Base-by-base conservation (phyloP, 2,329 filamentous ascomycete genomes). In the Intubia oerlemansii region DNA sequence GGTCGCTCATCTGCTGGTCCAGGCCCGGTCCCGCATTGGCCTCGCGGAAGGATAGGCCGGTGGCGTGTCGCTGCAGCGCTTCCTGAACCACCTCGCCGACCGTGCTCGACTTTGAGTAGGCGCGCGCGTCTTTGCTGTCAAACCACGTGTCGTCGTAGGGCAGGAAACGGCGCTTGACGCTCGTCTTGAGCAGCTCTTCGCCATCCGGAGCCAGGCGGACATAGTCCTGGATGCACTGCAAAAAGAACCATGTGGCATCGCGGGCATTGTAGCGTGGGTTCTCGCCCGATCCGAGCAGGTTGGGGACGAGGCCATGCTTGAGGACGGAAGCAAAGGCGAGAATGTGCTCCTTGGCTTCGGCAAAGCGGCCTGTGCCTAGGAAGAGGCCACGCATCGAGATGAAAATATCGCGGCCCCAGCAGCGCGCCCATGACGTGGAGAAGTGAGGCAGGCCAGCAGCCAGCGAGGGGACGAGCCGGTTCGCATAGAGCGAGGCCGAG, bases 261-360 rank as follows among this genome's bases (percentile, higher is more conserved):
- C 88, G 67, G 24, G 88, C 84, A 48, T 98, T 98, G 56, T 95
- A 98, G 16, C 88, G 66, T 4, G 88, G 88, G 11, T 73, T 62
- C 34, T 75, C 79, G 6, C 88, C 84, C 34, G 78, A 80, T 38
- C 81, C 75, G 10, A 98, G 60, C 13, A 98, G 61, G 43, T 98
- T 98, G 10, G 88, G 88, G 32, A 98, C 84, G 82, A 95, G 91
- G 28, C 88, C 88, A 42, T 98, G 88, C 57, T 98, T 98, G 39
- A 98, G 56, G 9, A 98, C 84, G 46, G 82, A 92, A 3, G 79
- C 84, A 52, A 98, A 98, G 7, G 84, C 85, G 34, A 81, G 57
- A 33, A 98, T 92, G 44, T 98, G 90, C 47, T 95, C 82, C 44
- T 70, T 84, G 7, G 88, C 88, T 46, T 93, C 84, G 3, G 64